Evolutionary conservation across 805 yeast genomes (phyloP).

Genomic region (Candida sithepensis): DNA sequence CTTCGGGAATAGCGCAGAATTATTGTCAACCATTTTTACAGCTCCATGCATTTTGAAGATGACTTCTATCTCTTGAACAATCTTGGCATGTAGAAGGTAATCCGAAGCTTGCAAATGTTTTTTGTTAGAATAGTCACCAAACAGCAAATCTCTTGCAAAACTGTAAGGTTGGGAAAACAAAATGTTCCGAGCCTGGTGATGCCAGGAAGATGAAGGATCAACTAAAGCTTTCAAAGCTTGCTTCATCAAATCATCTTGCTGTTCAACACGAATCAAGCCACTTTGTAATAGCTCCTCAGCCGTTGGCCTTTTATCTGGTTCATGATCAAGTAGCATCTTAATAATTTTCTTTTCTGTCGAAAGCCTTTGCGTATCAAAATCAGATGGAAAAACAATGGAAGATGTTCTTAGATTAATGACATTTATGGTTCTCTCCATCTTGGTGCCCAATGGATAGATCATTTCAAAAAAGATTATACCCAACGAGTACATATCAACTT

Average conservation of each 20-base stretch:
- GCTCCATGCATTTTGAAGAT: slow-evolving; percentile 86
- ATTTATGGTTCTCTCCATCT: slow-evolving; percentile 85
- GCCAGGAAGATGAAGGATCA: slow-evolving; percentile 92
- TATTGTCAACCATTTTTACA: slow-evolving; percentile 55
- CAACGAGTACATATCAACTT: slow-evolving; percentile 92
- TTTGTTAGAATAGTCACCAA: slow-evolving; percentile 48
- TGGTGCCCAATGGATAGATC: slow-evolving; percentile 81
- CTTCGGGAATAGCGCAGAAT: slow-evolving; percentile 75
- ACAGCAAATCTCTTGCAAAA: slow-evolving; percentile 79
- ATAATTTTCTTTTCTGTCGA: slow-evolving; percentile 67
- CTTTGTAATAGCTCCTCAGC: slow-evolving; percentile 74
- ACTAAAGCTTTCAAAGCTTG: slow-evolving; percentile 84
- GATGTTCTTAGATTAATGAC: slow-evolving; percentile 61
- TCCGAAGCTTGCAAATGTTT: slow-evolving; percentile 36
- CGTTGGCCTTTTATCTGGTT: slow-evolving; percentile 74
- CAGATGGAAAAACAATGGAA: slow-evolving; percentile 64
- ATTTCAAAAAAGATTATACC: slow-evolving; percentile 96
- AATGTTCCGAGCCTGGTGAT: slow-evolving; percentile 83
- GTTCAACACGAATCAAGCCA: slow-evolving; percentile 82
- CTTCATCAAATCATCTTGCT: slow-evolving; percentile 83
- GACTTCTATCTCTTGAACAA: slow-evolving; percentile 54
- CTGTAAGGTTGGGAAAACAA: slow-evolving; percentile 82
- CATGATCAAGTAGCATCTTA: slow-evolving; percentile 65
- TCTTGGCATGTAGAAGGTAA: slow-evolving; percentile 54
- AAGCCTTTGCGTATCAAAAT: slow-evolving; percentile 51